phyloP scores from a whole-genome alignment of 257 asterid genomes.

The Lycium ferocissimum region DNA sequence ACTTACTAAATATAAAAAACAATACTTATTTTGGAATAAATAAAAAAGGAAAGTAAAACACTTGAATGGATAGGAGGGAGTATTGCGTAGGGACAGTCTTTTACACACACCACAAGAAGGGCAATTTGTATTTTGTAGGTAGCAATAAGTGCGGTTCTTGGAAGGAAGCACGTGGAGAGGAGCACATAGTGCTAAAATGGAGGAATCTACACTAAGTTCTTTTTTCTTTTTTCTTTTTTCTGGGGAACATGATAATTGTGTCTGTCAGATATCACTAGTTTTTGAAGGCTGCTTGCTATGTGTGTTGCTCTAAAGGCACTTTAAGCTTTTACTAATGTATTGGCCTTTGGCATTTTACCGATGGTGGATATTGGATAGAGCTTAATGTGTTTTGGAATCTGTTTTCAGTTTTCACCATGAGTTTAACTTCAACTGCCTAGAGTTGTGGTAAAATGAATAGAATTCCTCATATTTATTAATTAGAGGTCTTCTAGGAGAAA shows the following conservation, averaged over 20 bases:
- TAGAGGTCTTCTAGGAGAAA: no score
- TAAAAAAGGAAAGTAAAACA: no score
- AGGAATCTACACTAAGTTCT: slow-evolving; percentile 26
- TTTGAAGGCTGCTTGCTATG: slow-evolving; percentile 24
- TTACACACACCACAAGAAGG: slow-evolving; percentile 19
- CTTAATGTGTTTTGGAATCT: no score
- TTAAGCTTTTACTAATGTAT: no score
- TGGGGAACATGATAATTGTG: slow-evolving; percentile 37
- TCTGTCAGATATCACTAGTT: slow-evolving; percentile 49
- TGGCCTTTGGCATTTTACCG: neutral
- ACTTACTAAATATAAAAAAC: no score
- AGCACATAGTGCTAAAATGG: slow-evolving; percentile 29
- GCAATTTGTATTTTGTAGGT: slow-evolving; percentile 28
- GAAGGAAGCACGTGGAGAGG: slow-evolving; percentile 54
- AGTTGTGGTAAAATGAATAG: no score
- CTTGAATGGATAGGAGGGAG: no score
- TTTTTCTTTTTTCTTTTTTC: slow-evolving; percentile 4
- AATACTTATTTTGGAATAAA: no score
- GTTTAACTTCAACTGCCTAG: no score
- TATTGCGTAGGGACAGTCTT: neutral
- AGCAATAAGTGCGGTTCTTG: slow-evolving; percentile 21
- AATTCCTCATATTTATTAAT: no score
- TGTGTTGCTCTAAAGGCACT: neutral
- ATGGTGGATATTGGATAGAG: neutral
- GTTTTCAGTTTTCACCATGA: no score